A percentile compares a stretch with the other conserved stretches of the same genome.
These are phyloP conservation scores for Alternaria alternata DNA, from an alignment of 2,329 filamentous ascomycete genomes.

Conservation along the genomic window DNA sequence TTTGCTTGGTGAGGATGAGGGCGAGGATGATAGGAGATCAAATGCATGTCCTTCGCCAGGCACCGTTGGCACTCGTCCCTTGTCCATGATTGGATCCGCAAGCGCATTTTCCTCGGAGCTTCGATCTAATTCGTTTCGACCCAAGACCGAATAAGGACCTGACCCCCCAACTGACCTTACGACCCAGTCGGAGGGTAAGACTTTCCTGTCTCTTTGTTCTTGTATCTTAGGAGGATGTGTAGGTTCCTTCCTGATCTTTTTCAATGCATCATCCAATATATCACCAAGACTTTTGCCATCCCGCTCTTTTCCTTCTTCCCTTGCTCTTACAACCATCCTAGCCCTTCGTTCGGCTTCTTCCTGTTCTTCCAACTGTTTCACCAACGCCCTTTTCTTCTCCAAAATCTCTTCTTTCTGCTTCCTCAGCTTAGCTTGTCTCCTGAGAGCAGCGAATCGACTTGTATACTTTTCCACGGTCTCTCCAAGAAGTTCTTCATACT, in stretches of 20 bases:
- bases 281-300: background rate
- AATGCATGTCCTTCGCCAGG: background rate
- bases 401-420: background rate
- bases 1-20: constrained; percentile 4
- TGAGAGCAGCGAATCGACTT: background rate
- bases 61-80: background rate
- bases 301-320: background rate
- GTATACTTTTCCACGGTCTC: background rate
- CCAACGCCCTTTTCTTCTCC: background rate
- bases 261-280: constrained; percentile 9
- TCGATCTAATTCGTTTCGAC: background rate
- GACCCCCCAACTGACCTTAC: background rate
- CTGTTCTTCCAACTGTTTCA: background rate
- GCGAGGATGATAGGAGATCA: background rate
- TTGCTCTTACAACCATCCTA: background rate
- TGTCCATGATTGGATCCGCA: background rate
- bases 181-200: background rate
- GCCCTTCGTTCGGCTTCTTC: background rate
- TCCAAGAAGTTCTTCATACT: background rate
- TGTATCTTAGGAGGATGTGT: background rate
- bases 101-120: background rate
- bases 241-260: background rate
- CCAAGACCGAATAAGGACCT: background rate
- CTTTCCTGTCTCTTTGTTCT: too few species aligned
- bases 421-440: background rate